These are phyloP conservation scores for Oryza meyeriana DNA, from an alignment of 176 grass and related monocot genomes.

Conservation along the genomic window DNA sequence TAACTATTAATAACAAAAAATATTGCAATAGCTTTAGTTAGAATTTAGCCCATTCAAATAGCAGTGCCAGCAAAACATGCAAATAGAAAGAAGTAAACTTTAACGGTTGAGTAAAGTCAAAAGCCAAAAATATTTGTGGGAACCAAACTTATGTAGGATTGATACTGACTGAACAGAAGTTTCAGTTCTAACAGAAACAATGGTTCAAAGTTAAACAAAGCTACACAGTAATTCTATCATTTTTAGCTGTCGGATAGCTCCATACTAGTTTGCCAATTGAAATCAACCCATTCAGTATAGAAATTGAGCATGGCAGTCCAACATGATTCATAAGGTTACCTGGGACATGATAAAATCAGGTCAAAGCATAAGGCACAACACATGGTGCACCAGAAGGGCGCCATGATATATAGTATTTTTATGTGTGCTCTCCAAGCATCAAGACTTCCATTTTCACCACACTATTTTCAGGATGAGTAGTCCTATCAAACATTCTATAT, in stretches of 20 bases:
- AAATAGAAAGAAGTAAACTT: slow-evolving; percentile 3
- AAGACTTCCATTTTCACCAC: not conserved
- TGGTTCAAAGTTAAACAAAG: not conserved
- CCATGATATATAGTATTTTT: not conserved
- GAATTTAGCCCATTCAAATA: slow-evolving; percentile 6
- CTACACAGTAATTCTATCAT: not conserved
- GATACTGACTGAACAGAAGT: not conserved
- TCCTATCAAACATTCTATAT: not conserved
- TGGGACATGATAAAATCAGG: slow-evolving; percentile 4
- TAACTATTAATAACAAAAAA: not conserved
- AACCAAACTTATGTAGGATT: not conserved
- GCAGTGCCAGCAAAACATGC: not conserved
- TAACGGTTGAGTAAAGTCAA: slow-evolving; percentile 1
- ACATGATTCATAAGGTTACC: slow-evolving; percentile 15
- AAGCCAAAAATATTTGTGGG: not conserved
- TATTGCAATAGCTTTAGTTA: not conserved
- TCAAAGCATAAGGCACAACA: slow-evolving; percentile 2
- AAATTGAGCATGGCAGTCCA: not conserved
- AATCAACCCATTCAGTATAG: slow-evolving; percentile 5
- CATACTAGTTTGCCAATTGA: not conserved
- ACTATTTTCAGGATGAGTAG: not conserved
- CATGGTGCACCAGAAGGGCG: not conserved
- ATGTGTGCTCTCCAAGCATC: not conserved
- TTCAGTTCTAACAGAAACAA: not conserved
- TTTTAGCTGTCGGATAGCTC: not conserved